Base-by-base conservation (phyloP, 2,329 filamentous ascomycete genomes). In the Bimuria novae-zelandiae region DNA sequence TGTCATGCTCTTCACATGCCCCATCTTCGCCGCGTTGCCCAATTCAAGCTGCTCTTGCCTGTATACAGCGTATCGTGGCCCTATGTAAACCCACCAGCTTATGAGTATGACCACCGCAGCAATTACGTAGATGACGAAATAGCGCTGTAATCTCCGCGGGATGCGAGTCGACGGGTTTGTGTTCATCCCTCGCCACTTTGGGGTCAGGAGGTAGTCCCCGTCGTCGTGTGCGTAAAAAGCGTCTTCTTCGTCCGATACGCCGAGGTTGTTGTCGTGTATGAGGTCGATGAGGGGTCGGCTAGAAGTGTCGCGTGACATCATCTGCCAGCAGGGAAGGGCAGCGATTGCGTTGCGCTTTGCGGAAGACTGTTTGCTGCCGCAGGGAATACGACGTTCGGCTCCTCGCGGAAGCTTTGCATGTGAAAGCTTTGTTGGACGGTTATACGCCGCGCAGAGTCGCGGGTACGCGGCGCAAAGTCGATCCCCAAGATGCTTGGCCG, bases 1-100 rank as follows among this genome's bases (percentile, higher is more conserved):
- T 49, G 76, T 59, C 46, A 75, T 67, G 58, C 82, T 83, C 27
- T 67, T 64, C 3, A 80, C 80, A 61, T 79, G 82, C 63, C 55
- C 54, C 50, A 63, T 61, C 7, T 57, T 51, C 7, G 68, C 63
- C 27, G 54, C 41, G 23, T 51, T 50, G 21, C 71, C 61, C 64
- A 79, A 75, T 4, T 70, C 68, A 36, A 63, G 60, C 41, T 72
- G 49, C 37, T 75, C 69, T 29, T 67, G 59, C 54, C 59, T 67
- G 33, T 75, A 66, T 17, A 71, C 68, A 7, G 66, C 54, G 61
- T 72, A 63, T 30, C 54, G 63, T 6, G 77, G 76, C 7, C 72
- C 67, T 22, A 79, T 37, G 41, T 70, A 70, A 17, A 54, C 62
- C 36, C 55, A 65, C 75, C 75, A 80, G 42, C 60, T 62, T 36